phyloP scores from a whole-genome alignment of 2,329 filamentous ascomycete species.

The Mariannaea sp. region DNA sequence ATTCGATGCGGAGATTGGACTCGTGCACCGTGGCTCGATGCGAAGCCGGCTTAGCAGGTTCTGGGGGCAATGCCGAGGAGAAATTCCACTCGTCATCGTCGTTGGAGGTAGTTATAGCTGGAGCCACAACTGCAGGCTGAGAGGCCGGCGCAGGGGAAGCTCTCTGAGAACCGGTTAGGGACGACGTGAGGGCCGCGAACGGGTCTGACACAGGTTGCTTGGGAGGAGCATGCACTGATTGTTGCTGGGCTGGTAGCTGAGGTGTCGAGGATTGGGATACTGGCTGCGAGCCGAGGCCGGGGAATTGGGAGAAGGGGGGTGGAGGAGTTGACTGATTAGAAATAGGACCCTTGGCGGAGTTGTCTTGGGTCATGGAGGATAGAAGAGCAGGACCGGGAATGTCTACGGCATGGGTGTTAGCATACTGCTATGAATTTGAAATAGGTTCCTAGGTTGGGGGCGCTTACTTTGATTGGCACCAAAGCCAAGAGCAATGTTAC shows the following conservation, averaged over 20 bases:
- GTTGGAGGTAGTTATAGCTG: slow-evolving; percentile 43
- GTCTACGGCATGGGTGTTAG: slow-evolving; percentile 47
- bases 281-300: slow-evolving; percentile 58
- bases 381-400: slow-evolving; percentile 68
- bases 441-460: not conserved
- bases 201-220: slow-evolving; percentile 53
- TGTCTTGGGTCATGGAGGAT: slow-evolving; percentile 66
- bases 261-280: slow-evolving; percentile 59
- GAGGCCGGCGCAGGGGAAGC: slow-evolving; percentile 35
- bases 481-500: slow-evolving; percentile 83
- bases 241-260: slow-evolving; percentile 54
- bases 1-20: slow-evolving; percentile 68
- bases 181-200: slow-evolving; percentile 54
- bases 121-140: slow-evolving; percentile 37
- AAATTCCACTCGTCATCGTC: slow-evolving; percentile 96
- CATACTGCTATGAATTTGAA: not conserved
- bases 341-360: slow-evolving; percentile 55
- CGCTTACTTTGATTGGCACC: slow-evolving; percentile 69
- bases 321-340: slow-evolving; percentile 45
- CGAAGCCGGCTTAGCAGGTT: slow-evolving; percentile 54
- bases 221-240: slow-evolving; percentile 53
- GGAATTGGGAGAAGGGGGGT: slow-evolving; percentile 58
- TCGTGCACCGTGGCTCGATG: not conserved
- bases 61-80: slow-evolving; percentile 77
- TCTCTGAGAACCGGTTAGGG: slow-evolving; percentile 34